These are phyloP conservation scores for Naganishia randhawae DNA, from an alignment of 768 basidiomycete species.

Conservation along the genomic window DNA sequence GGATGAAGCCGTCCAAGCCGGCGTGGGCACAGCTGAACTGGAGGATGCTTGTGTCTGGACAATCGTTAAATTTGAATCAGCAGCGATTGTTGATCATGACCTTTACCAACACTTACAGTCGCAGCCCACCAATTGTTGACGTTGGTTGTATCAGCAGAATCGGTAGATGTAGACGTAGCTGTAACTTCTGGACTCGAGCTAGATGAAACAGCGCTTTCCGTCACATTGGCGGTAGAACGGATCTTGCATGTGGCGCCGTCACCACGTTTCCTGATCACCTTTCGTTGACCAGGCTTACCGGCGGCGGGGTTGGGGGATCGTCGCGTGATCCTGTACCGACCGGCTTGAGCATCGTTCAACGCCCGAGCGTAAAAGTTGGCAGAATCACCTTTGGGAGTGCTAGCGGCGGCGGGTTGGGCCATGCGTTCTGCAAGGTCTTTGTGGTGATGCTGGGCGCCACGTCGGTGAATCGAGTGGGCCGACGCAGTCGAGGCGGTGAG, in stretches of 20 bases:
- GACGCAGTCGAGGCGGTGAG: conserved; percentile 3
- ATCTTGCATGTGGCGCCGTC: conserved; percentile 8
- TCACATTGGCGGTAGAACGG: not conserved
- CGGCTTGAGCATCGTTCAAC: conserved; percentile 11
- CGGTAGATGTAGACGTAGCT: no score
- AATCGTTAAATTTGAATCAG: not conserved
- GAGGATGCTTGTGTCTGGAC: not conserved
- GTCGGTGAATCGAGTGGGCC: conserved; percentile 22
- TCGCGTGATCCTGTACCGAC: conserved; percentile 9
- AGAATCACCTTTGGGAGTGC: not conserved
- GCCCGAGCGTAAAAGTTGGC: conserved; percentile 20
- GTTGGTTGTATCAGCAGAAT: not conserved
- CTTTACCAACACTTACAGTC: not conserved
- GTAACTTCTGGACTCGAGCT: not conserved
- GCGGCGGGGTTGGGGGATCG: conserved; percentile 15
- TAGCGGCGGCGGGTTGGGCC: not conserved
- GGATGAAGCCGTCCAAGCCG: conserved; percentile 10
- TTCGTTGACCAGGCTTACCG: conserved; percentile 17
- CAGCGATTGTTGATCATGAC: not conserved
- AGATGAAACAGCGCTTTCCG: not conserved
- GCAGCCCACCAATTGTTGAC: conserved; percentile 18
- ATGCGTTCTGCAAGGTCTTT: conserved; percentile 8
- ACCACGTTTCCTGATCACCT: conserved; percentile 19
- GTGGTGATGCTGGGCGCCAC: conserved; percentile 17
- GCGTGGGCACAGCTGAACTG: not conserved